phyloP scores from a whole-genome alignment of 192 early-diverging fungal species.

The Linderina pennispora region DNA sequence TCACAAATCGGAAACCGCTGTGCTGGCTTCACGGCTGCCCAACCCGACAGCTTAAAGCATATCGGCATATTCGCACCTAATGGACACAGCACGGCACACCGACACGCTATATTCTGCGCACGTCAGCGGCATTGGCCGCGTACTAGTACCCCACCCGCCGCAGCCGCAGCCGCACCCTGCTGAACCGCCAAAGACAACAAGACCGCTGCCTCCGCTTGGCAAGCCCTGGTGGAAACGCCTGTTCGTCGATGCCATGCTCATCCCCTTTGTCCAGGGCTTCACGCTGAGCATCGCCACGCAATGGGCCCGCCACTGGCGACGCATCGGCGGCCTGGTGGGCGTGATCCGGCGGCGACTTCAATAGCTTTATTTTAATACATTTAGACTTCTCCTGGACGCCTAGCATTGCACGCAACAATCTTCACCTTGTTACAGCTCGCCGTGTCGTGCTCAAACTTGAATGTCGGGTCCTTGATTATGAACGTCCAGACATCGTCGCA shows the following conservation, averaged over 20 bases:
- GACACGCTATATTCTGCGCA: no score
- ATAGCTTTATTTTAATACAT: no score
- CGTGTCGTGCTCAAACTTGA: constrained; percentile 81
- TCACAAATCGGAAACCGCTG: no score
- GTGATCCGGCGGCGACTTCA: constrained; percentile 8
- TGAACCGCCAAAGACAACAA: no score
- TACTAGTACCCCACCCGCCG: no score
- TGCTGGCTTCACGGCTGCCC: no score
- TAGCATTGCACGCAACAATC: constrained; percentile 88
- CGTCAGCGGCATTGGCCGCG: no score
- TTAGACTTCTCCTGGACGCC: constrained; percentile 64
- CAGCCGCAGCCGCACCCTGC: no score
- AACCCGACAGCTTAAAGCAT: no score
- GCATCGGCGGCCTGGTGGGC: constrained; percentile 24
- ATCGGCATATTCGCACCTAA: no score
- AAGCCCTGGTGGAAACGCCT: constrained; percentile 32
- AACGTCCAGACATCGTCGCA: constrained; percentile 99
- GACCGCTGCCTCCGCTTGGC: no score
- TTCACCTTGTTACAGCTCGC: constrained; percentile 86
- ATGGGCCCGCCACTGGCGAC: constrained; percentile 36
- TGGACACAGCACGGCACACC: no score
- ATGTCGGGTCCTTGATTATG: constrained; percentile 77
- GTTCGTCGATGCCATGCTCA: constrained; percentile 32
- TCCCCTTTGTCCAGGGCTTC: constrained; percentile 42
- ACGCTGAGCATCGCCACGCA: constrained; percentile 36